Evolutionary conservation across 106 monocot species (phyloP), one percentile per base, ranked within the genome.

Genomic region (Allium sativum): DNA sequence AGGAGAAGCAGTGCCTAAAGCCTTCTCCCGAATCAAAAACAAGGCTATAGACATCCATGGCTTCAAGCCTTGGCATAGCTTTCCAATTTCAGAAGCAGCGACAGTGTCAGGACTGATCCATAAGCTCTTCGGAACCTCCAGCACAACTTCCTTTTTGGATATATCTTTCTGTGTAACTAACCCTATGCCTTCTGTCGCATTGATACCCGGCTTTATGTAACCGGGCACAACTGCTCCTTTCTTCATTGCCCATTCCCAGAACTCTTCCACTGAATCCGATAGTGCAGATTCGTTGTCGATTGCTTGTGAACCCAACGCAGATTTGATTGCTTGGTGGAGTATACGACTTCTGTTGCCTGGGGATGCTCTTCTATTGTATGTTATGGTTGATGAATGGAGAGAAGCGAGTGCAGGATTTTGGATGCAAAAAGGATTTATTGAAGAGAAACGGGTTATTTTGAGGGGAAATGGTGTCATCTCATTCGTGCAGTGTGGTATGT

Each of bases 51-150:
- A 44, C 22, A 85, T 75, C 94, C 87, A 87, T 1, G 90, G 77
- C 63, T 61, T 73, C 15, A 89, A 72, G 21, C 74, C 86, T 11
- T 42, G 62, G 72, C 80, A 79, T 10, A 73, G 44, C 0, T 47
- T 53, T 1, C 90, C 86, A 42, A 87, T 74, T 15, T 73, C 77
- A n/a, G 87, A 87, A 47, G 71, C 65, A 11, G 81, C 79, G 15
- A 87, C 86, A 14, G 77, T 61, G 44, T 90, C 86, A 12, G 79
- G 7, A 62, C 76, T 71, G 50, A 95, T 87, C 90, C 94, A 95
- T 14, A 90, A 72, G 21, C 70, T 44, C 76, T 90, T 78, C 9
- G 86, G 90, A 17, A 90, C 65, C 81, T 90, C 86, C 65, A 82
- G 18, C n/a, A 90, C 79, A 14, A 73, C 67, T 67, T 95, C 86